phyloP scores from a whole-genome alignment of 208 protist genomes.

The Trypanosoma caninum region DNA sequence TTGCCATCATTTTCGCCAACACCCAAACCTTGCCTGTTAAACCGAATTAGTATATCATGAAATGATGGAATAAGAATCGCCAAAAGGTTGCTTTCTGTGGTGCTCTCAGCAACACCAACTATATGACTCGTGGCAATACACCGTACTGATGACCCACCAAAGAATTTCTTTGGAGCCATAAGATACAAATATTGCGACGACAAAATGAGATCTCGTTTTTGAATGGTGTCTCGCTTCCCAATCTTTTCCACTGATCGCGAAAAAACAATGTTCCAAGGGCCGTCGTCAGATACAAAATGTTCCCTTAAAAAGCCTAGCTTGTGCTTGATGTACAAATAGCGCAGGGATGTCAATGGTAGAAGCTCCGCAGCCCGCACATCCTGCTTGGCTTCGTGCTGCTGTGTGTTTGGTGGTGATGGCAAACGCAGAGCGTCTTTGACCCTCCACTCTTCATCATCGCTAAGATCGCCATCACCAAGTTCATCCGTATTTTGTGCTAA shows the following conservation, averaged over 20 bases:
- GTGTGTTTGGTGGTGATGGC: conserved; percentile 1
- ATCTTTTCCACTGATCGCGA: conserved; percentile 56
- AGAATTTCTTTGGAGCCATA: conserved; percentile 28
- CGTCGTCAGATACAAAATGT: conserved; percentile 42
- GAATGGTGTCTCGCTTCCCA: conserved; percentile 41
- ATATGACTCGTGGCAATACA: conserved; percentile 44
- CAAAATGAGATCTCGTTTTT: conserved; percentile 49
- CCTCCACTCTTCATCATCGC: conserved; percentile 13
- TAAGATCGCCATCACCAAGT: conserved; percentile 1
- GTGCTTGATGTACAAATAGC: conserved; percentile 46
- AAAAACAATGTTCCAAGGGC: conserved; percentile 40
- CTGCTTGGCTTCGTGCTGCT: not conserved
- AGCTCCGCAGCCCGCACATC: conserved; percentile 11
- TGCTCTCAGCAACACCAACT: conserved; percentile 50
- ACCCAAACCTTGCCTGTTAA: conserved; percentile 24
- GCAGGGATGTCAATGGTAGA: conserved; percentile 24
- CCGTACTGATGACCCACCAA: conserved; percentile 16
- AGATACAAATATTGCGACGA: conserved; percentile 50
- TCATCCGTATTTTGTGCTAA: conserved; percentile 1
- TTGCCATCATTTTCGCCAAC: conserved; percentile 26
- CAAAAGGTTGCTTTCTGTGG: conserved; percentile 28
- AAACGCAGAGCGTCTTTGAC: not conserved
- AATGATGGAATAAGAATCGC: conserved; percentile 55
- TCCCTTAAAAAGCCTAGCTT: conserved; percentile 29
- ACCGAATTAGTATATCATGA: conserved; percentile 56